phyloP scores from a whole-genome alignment of 345 rosid genomes.

The Boechera divaricarpa region DNA sequence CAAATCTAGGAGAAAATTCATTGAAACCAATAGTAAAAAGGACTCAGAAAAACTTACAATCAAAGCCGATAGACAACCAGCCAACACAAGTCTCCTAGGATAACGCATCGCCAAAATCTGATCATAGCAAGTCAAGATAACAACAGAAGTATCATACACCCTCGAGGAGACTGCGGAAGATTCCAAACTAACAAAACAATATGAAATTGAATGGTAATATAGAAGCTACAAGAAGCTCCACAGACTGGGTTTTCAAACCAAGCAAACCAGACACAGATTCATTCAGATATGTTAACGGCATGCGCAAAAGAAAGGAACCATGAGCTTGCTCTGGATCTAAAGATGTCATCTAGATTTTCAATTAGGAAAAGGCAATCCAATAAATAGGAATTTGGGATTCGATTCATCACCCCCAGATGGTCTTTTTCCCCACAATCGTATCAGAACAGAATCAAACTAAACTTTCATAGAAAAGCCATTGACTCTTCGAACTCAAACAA shows the following conservation, averaged over 20 bases:
- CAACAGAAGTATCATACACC: neutral
- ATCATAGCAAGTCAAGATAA: neutral
- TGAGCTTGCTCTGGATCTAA: neutral
- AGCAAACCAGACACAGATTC: neutral
- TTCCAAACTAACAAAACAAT: conserved; percentile 12
- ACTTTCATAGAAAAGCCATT: neutral
- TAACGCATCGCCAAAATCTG: conserved; percentile 99
- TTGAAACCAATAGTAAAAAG: neutral
- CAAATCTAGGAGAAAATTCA: conserved; percentile 14
- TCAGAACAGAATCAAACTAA: conserved; percentile 10
- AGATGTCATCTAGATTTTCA: neutral
- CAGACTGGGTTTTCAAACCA: neutral
- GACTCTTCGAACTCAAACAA: neutral
- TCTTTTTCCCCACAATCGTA: neutral
- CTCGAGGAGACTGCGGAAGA: neutral
- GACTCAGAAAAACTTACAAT: conserved; percentile 55
- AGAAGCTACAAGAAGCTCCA: neutral
- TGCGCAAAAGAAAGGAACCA: neutral
- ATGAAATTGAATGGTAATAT: neutral
- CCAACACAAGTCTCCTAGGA: conserved; percentile 91
- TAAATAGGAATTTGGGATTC: neutral
- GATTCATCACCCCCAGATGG: neutral
- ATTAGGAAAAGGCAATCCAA: neutral
- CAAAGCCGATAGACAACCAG: conserved; percentile 83
- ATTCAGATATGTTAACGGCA: neutral